Conservation (phyloP, 257 asterid genomes). For the Gentiana macrophylla region DNA sequence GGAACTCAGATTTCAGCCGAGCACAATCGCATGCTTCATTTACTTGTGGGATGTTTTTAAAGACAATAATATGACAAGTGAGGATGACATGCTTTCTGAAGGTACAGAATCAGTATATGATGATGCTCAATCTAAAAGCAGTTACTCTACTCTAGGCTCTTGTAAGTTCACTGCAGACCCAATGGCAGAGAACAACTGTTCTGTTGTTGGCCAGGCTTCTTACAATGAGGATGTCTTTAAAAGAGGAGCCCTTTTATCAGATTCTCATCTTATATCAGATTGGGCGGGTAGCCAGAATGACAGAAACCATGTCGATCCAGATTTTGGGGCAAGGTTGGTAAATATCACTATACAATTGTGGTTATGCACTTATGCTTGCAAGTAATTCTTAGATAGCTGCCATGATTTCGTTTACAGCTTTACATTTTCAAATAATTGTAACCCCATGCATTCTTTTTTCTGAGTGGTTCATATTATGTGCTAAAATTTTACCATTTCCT, state of each 20-base stretch:
- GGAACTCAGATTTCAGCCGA: slow-evolving; percentile 66
- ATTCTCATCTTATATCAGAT: slow-evolving; percentile 81
- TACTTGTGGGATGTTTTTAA: slow-evolving; percentile 55
- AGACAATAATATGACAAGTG: slow-evolving; percentile 30
- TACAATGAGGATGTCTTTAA: slow-evolving; percentile 37
- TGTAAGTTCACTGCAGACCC: slow-evolving; percentile 27
- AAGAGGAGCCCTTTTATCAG: slow-evolving; percentile 49
- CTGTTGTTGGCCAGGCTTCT: slow-evolving; percentile 21
- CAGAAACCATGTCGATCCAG: slow-evolving; percentile 52
- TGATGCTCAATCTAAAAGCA: slow-evolving; percentile 23
- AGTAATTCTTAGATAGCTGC: slow-evolving; percentile 1
- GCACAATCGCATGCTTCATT: slow-evolving; percentile 46
- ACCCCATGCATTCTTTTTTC: neutral
- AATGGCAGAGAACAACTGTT: slow-evolving; percentile 28
- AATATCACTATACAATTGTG: slow-evolving; percentile 5
- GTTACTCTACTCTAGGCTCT: slow-evolving; percentile 32
- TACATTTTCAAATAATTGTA: neutral
- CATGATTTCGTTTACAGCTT: neutral
- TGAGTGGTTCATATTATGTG: neutral
- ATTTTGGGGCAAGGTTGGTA: slow-evolving; percentile 90
- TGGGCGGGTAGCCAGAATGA: slow-evolving; percentile 59
- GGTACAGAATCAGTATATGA: slow-evolving; percentile 14
- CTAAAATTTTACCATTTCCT: neutral
- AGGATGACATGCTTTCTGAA: slow-evolving; percentile 8
- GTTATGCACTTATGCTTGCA: neutral